phyloP scores from a whole-genome alignment of 176 grass and related monocot genomes.

The Juncus inflexus region DNA sequence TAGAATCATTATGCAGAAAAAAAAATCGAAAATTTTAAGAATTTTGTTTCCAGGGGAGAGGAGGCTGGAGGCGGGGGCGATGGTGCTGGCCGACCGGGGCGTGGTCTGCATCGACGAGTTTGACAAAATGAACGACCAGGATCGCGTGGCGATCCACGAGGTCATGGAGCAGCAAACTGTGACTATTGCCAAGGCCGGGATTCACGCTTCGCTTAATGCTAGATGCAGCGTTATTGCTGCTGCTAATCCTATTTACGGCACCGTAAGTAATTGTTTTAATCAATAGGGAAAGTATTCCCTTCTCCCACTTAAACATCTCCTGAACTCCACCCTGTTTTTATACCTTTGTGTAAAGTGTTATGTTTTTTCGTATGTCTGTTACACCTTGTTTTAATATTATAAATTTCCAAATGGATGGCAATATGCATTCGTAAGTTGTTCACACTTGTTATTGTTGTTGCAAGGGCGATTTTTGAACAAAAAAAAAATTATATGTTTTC shows the following conservation, averaged over 20 bases:
- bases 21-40: neutral
- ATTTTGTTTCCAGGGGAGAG: conserved; percentile 62
- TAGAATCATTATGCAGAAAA: no score
- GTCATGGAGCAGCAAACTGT: conserved; percentile 99
- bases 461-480: no score
- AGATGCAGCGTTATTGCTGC: conserved; percentile 98
- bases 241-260: conserved; percentile 99
- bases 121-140: conserved; percentile 99
- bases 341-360: no score
- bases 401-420: no score
- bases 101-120: conserved; percentile 98
- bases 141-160: conserved; percentile 95
- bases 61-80: conserved; percentile 97
- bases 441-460: no score
- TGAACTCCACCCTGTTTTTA: no score
- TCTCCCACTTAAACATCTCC: no score
- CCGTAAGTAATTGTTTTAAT: no score
- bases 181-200: conserved; percentile 96
- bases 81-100: conserved; percentile 97
- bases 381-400: no score
- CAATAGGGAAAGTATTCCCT: no score
- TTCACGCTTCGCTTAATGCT: conserved; percentile 93
- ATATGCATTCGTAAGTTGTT: conserved; percentile 40
- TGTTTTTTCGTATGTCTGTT: no score
- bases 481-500: no score